Base-by-base conservation (phyloP, 2,329 filamentous ascomycete species). In the Lecanicillium sp. region DNA sequence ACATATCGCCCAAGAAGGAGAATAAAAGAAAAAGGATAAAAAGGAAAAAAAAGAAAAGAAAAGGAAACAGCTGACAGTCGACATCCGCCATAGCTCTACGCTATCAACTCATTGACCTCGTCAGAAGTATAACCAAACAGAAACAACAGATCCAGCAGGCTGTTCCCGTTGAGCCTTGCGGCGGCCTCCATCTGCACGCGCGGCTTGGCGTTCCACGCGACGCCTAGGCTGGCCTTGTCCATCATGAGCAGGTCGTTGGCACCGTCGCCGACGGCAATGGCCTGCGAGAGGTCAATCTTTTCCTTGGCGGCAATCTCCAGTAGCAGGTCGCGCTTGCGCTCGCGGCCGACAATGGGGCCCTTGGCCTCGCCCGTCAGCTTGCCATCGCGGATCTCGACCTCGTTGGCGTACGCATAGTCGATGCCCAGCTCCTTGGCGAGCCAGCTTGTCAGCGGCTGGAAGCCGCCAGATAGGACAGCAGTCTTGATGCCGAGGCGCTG, bases 391-490 rank as follows among this genome's bases (percentile, higher is more conserved):
- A 83, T 69, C 13, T 80, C 73, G 0, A 90, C 82, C 51, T 90
- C 81, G 59, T 98, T 98, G 29, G 92, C 92, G 57, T 83, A 79
- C 0, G 87, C 88, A 55, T 95, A 81, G 60, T 97, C 86, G 41
- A 98, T 77, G 12, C 87, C 87, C 18, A 98, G 68, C 53, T 87
- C 72, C 29, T 69, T 69, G 13, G 86, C 88, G 27, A 97, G 74
- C 87, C 89, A 97, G 41, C 79, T 73, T 0, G 92, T 94, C 46
- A 97, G 66, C 1, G 90, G 89, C 46, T 86, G 78, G 62, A 98
- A 98, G 0, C 92, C 92, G 32, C 92, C 92, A 25, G 87, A 94
- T 22, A 96, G 65, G 5, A 98, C 90, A 0, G 89, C 92, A 2
- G 88, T 87, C 64, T 86, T 90, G 61, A 85, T 83, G 7, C 90